Base-by-base conservation (phyloP, 169 alveolate species). In the Eimeria falciformis region DNA sequence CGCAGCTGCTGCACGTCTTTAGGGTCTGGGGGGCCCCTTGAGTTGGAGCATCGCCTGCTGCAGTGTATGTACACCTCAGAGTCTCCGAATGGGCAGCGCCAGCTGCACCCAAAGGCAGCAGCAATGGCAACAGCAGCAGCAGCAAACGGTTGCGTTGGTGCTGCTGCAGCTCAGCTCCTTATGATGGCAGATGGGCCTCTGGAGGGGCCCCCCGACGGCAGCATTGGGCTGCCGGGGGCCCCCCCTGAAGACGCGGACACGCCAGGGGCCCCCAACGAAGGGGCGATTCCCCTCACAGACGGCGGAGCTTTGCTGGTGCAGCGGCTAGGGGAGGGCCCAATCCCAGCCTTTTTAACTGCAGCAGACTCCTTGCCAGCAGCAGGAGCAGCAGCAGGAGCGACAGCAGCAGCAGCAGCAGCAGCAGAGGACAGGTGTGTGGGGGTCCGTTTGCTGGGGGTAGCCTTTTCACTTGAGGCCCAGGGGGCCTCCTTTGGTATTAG, bases 81-180 rank as follows among this genome's bases (percentile, higher is more conserved):
- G 83, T 27, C 83, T 45, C 23, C 85, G 2, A 43, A 53, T 21
- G 40, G 40, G 25, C 82, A 71, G 85, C 85, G 43, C 66, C 85
- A 75, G 65, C 46, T 43, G 17, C 79, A 9, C 17, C 79, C 82
- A n/a, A 46, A 47, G 43, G 47, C 43, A 46, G 68, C 85, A 43
- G 85, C 65, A 18, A 65, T 50, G 46, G 85, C 85, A 45, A 66
- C 85, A 2, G 85, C 85, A n/a, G 85, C 68, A 18, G 85, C 85
- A n/a, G 85, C 68, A 45, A 27, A 45, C 11, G 17, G 25, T 29
- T 18, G 75, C n/a, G 43, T 37, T n/a, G 85, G 45, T 0, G 85
- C 65, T 4, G 85, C 68, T 18, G 62, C 85, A 75, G 45, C 40
- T 66, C 85, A 75, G 68, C 85, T n/a, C 17, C 85, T 43, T 5